A percentile compares a stretch with the other conserved stretches of the same genome.
phyloP scores from a whole-genome alignment of 2,329 filamentous ascomycete species.

The Massarina eburnea region DNA sequence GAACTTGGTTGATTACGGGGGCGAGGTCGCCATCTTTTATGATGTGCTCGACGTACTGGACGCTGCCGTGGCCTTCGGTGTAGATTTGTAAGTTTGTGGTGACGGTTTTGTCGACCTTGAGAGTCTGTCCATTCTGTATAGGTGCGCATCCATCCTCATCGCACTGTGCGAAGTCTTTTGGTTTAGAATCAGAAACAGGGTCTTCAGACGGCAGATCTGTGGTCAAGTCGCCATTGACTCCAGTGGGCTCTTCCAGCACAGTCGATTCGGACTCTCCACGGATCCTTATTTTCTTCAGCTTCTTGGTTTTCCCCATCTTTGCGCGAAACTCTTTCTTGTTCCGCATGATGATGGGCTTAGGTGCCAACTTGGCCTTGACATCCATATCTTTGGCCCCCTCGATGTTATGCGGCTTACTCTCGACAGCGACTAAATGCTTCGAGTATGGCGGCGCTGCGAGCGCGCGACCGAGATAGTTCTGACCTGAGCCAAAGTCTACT shows the following conservation, averaged over 20 bases:
- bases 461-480: slow-evolving; percentile 91
- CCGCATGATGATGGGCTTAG: slow-evolving; percentile 71
- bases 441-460: slow-evolving; percentile 85
- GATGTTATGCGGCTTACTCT: slow-evolving; percentile 85
- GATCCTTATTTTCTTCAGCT: slow-evolving; percentile 40
- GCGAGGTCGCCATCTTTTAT: slow-evolving; percentile 73
- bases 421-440: slow-evolving; percentile 84
- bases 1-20: slow-evolving; percentile 65
- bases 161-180: slow-evolving; percentile 9
- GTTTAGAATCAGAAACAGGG: neutral
- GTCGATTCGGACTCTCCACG: neutral
- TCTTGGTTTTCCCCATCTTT: slow-evolving; percentile 45
- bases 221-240: no score
- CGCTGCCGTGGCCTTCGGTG: slow-evolving; percentile 65
- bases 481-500: slow-evolving; percentile 93
- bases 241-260: neutral
- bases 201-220: no score
- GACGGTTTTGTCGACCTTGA: slow-evolving; percentile 15
- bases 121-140: neutral
- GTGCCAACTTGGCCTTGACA: slow-evolving; percentile 73
- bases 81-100: slow-evolving; percentile 44
- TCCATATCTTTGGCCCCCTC: slow-evolving; percentile 82
- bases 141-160: slow-evolving; percentile 16
- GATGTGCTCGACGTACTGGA: slow-evolving; percentile 76
- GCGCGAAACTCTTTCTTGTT: slow-evolving; percentile 80